phyloP scores from a whole-genome alignment of 768 basidiomycete genomes.

The Exidia glandulosa region DNA sequence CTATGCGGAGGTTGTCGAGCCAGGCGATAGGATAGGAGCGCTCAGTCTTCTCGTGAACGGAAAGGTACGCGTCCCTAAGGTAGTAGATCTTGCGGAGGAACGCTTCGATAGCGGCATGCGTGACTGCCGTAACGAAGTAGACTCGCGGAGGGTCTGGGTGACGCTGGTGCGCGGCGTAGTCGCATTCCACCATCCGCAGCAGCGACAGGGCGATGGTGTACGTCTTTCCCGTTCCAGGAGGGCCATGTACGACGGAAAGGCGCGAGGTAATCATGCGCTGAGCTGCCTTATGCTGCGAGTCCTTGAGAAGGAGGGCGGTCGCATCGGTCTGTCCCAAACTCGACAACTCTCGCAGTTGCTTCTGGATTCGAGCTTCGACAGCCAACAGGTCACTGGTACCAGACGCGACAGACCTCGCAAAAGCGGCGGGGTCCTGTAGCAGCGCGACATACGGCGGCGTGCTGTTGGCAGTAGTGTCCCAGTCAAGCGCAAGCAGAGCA shows the following conservation, averaged over 20 bases:
- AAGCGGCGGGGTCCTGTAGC: slow-evolving; percentile 30
- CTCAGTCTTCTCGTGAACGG: slow-evolving; percentile 26
- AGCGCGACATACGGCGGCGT: slow-evolving; percentile 31
- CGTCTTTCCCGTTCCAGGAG: slow-evolving; percentile 40
- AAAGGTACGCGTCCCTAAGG: slow-evolving; percentile 13
- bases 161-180: slow-evolving; percentile 19
- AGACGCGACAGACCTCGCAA: slow-evolving; percentile 19
- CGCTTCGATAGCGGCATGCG: slow-evolving; percentile 43
- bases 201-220: slow-evolving; percentile 39
- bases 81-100: slow-evolving; percentile 30
- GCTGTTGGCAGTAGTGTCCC: neutral
- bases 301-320: slow-evolving; percentile 30
- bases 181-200: slow-evolving; percentile 30
- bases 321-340: slow-evolving; percentile 24
- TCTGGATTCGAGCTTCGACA: slow-evolving; percentile 30
- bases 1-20: slow-evolving; percentile 31
- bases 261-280: slow-evolving; percentile 32
- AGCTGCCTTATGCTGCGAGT: slow-evolving; percentile 36
- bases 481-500: slow-evolving; percentile 35
- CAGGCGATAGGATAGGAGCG: slow-evolving; percentile 24
- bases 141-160: slow-evolving; percentile 27
- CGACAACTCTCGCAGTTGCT: slow-evolving; percentile 28
- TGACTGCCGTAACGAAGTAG: slow-evolving; percentile 40
- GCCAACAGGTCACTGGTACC: slow-evolving; percentile 1
- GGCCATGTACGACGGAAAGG: slow-evolving; percentile 34